phyloP scores from a whole-genome alignment of 108 stramenopile species.

The Bacterosira constricta region DNA sequence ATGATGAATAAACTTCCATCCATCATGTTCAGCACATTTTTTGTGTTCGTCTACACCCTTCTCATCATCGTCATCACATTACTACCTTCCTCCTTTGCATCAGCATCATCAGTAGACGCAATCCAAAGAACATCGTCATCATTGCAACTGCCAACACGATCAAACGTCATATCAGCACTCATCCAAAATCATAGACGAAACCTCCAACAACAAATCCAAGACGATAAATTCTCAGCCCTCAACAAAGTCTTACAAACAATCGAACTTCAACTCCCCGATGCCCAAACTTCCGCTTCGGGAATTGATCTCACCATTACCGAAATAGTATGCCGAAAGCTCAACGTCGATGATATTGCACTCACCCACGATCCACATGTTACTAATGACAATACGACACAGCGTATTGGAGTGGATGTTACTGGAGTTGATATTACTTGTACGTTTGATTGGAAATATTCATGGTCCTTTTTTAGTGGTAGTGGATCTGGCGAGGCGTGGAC shows the following conservation, averaged over 20 bases:
- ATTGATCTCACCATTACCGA: neutral
- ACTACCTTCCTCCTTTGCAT: no score
- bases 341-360: constrained; percentile 4
- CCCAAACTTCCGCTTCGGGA: neutral
- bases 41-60: no score
- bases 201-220: neutral
- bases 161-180: no score
- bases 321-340: constrained; percentile 11
- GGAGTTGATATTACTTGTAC: constrained; percentile 14
- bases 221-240: constrained; percentile 2
- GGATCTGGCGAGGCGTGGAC: constrained; percentile 14
- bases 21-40: no score
- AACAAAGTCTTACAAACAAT: neutral
- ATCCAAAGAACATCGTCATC: no score
- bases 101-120: no score
- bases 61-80: no score
- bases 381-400: neutral
- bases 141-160: no score
- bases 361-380: neutral
- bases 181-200: neutral
- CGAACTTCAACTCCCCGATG: constrained; percentile 3
- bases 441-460: constrained; percentile 9
- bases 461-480: constrained; percentile 7
- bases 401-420: neutral
- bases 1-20: no score